Percentiles rank a stretch among this genome's conserved stretches.
These are phyloP conservation scores for Hymenoscyphus linearis DNA, from an alignment of 2,329 filamentous ascomycete genomes.

Conservation along the genomic window DNA sequence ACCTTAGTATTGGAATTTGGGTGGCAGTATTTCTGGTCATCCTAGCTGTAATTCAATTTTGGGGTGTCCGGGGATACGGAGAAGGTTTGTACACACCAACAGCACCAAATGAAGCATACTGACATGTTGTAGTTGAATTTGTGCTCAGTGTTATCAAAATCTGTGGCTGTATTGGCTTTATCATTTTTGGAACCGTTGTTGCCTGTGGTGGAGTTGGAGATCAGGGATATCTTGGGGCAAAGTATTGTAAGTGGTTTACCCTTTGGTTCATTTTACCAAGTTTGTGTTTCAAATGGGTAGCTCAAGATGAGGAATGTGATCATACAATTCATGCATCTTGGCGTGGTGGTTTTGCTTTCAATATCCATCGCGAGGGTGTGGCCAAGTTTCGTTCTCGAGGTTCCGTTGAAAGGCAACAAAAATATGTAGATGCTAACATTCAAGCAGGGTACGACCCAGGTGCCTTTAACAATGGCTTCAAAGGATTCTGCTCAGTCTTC, in stretches of 20 bases:
- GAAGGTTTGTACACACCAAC: slow-evolving; percentile 52
- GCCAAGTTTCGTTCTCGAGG: too few species aligned
- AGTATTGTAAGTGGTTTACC: slow-evolving; percentile 38
- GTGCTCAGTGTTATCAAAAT: slow-evolving; percentile 53
- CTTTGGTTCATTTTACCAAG: neutral
- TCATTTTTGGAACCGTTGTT: slow-evolving; percentile 56
- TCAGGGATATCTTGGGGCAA: slow-evolving; percentile 54
- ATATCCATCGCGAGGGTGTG: too few species aligned
- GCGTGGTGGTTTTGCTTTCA: too few species aligned
- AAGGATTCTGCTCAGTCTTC: slow-evolving; percentile 58
- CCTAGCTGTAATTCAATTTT: slow-evolving; percentile 47
- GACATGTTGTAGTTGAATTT: slow-evolving; percentile 51
- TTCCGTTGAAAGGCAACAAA: neutral
- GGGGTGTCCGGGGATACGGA: slow-evolving; percentile 52
- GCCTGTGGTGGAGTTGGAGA: slow-evolving; percentile 44
- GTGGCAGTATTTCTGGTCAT: slow-evolving; percentile 50
- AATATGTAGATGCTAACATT: neutral
- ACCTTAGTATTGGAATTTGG: slow-evolving; percentile 48
- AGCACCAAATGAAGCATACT: slow-evolving; percentile 29
- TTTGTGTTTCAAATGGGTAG: neutral
- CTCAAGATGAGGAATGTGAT: neutral
- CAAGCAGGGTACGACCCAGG: slow-evolving; percentile 45
- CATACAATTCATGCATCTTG: too few species aligned
- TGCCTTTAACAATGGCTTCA: slow-evolving; percentile 53
- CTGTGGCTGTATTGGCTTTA: slow-evolving; percentile 54